Evolutionary conservation across 2,329 filamentous ascomycete genomes (phyloP).

Genomic region (Rachicladosporium sp.): DNA sequence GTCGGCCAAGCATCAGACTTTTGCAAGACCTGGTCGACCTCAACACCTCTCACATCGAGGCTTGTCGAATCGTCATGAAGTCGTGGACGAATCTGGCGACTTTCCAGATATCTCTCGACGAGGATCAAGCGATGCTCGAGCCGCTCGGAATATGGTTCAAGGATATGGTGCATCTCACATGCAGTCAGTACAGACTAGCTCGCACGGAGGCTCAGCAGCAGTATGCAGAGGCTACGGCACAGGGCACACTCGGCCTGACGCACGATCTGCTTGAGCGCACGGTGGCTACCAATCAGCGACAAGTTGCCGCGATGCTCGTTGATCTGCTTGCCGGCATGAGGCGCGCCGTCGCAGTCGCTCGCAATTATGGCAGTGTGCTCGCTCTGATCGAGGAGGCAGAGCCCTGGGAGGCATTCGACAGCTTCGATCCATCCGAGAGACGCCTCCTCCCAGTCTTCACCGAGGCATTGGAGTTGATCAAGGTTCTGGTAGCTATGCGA

Average conservation of each 20-base stretch:
- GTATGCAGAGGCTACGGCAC: constrained; percentile 25
- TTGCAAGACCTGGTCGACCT: constrained; percentile 46
- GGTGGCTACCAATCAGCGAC: constrained; percentile 45
- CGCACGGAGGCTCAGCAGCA: constrained; percentile 46
- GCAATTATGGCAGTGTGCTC: no score
- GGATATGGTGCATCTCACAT: constrained; percentile 39
- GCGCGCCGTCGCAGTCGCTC: no score
- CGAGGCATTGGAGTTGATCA: constrained; percentile 38
- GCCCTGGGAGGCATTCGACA: constrained; percentile 33
- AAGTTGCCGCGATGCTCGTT: constrained; percentile 42
- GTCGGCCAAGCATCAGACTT: constrained; percentile 39
- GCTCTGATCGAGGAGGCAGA: no score
- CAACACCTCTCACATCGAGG: constrained; percentile 44
- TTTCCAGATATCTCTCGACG: constrained; percentile 44
- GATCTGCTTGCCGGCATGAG: constrained; percentile 41
- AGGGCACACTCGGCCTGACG: constrained; percentile 29
- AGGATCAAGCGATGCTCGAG: constrained; percentile 32
- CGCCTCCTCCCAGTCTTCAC: constrained; percentile 33
- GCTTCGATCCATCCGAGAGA: constrained; percentile 36
- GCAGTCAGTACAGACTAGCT: constrained; percentile 43
- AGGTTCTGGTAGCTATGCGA: constrained; percentile 13
- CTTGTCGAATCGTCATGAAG: constrained; percentile 45
- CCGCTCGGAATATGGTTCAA: constrained; percentile 43
- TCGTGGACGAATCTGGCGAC: constrained; percentile 45
- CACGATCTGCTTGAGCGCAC: constrained; percentile 37